phyloP scores from a whole-genome alignment of 1,284 basidiomycete genomes.

The Cutaneotrichosporon sp. region DNA sequence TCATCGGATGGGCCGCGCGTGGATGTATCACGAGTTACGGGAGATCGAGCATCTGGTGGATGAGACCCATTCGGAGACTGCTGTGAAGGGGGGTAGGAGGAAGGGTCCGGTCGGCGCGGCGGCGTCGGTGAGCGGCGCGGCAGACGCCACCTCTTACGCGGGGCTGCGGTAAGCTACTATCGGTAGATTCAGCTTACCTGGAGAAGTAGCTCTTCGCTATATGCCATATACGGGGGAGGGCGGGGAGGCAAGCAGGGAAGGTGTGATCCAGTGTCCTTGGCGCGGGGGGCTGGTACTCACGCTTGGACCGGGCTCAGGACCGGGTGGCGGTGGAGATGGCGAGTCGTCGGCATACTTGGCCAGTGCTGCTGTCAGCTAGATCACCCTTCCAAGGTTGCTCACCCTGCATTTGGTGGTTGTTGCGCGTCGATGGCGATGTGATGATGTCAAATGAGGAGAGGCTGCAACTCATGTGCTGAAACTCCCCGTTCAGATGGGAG shows the following conservation, averaged over 20 bases:
- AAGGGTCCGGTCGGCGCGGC: not conserved
- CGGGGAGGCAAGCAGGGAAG: no score
- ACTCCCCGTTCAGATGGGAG: no score
- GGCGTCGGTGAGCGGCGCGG: not conserved
- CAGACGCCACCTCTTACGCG: not conserved
- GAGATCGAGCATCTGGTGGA: not conserved
- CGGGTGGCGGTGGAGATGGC: slow-evolving; percentile 7
- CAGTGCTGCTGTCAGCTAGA: slow-evolving; percentile 13
- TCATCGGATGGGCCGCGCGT: no score
- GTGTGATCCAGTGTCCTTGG: slow-evolving; percentile 15
- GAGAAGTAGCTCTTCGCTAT: not conserved
- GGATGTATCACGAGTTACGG: no score
- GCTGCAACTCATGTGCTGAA: no score
- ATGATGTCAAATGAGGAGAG: not conserved
- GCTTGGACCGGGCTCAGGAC: slow-evolving; percentile 9
- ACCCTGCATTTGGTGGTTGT: slow-evolving; percentile 14
- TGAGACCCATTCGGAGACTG: not conserved
- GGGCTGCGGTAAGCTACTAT: not conserved
- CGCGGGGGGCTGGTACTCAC: slow-evolving; percentile 9
- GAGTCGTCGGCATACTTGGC: slow-evolving; percentile 17
- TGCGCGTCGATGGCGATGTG: not conserved
- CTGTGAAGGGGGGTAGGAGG: not conserved
- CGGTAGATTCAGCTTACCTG: not conserved
- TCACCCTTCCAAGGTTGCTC: not conserved
- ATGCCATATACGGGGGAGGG: no score